phyloP scores from a whole-genome alignment of 2,329 filamentous ascomycete species.

The Thermoascus crustaceus region DNA sequence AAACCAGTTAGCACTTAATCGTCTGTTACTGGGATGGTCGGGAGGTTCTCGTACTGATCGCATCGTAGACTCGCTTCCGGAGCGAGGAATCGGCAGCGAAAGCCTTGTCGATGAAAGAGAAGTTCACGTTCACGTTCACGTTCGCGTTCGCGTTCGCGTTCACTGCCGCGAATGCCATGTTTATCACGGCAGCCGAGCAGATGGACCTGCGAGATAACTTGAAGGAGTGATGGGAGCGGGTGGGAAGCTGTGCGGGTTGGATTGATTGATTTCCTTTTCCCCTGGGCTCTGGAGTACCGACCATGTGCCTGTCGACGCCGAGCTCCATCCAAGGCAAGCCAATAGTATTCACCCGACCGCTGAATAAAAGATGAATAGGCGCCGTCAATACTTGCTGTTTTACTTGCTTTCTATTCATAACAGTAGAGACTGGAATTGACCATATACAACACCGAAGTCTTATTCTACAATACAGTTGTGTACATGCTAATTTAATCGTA shows the following conservation, averaged over 20 bases:
- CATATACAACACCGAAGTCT: conserved; percentile 11
- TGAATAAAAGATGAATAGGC: background rate
- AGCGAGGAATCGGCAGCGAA: conserved; percentile 32
- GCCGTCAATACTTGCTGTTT: background rate
- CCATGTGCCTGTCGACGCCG: conserved; percentile 3
- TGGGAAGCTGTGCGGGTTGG: conserved; percentile 12
- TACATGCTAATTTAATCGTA: conserved; percentile 10
- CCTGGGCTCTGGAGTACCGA: conserved; percentile 13
- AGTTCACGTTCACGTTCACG: no score
- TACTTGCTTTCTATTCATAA: background rate
- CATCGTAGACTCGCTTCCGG: conserved; percentile 35
- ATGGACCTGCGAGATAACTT: conserved; percentile 2
- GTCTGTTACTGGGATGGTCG: conserved; percentile 3
- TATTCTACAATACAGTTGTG: conserved; percentile 21
- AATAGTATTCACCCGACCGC: conserved; percentile 2
- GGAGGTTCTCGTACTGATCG: conserved; percentile 30
- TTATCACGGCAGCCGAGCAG: background rate
- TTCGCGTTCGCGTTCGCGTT: no score
- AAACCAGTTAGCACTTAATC: conserved; percentile 2
- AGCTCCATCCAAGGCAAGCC: background rate
- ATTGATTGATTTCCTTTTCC: conserved; percentile 11
- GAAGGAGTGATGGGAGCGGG: conserved; percentile 7
- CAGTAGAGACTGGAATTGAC: background rate
- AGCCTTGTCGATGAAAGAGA: conserved; percentile 31
- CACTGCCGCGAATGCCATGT: conserved; percentile 31